Percentiles rank a stretch among this genome's conserved stretches.
These are phyloP conservation scores for Globisporangium carolinianum DNA, from an alignment of 352 stramenopile species.

Conservation along the genomic window DNA sequence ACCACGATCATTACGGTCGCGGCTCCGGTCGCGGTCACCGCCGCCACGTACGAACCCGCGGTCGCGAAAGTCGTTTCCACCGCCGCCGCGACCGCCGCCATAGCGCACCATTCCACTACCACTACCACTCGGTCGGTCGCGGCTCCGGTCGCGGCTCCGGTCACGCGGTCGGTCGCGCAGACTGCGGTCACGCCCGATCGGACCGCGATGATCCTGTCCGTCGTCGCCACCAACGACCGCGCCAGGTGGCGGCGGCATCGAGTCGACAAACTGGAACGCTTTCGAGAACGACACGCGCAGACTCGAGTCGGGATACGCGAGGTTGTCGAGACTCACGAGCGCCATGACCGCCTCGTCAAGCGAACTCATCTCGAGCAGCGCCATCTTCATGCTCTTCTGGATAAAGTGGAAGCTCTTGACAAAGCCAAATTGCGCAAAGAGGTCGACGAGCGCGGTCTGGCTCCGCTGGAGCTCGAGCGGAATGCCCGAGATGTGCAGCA, in stretches of 20 bases:
- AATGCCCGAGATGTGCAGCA: constrained; percentile 75
- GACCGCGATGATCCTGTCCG: constrained; percentile 8
- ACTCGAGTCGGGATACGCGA: constrained; percentile 59
- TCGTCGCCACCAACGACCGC: constrained; percentile 12
- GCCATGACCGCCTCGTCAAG: constrained; percentile 74
- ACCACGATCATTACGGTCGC: neutral
- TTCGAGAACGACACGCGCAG: constrained; percentile 83
- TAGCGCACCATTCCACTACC: neutral
- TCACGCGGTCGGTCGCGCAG: constrained; percentile 18
- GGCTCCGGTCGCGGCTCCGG: constrained; percentile 40
- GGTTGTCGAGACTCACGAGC: constrained; percentile 62
- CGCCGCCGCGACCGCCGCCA: constrained; percentile 3
- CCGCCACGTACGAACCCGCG: constrained; percentile 6
- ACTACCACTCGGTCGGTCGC: constrained; percentile 20
- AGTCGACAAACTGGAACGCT: constrained; percentile 27
- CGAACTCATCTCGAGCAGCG: constrained; percentile 65
- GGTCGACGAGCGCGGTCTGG: constrained; percentile 46
- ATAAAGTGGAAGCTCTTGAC: constrained; percentile 72
- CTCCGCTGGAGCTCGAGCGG: constrained; percentile 57
- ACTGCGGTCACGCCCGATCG: constrained; percentile 4
- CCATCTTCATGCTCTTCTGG: constrained; percentile 74
- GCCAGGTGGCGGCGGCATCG: constrained; percentile 6
- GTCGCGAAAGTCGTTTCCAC: constrained; percentile 12
- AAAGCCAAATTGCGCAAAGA: constrained; percentile 67
- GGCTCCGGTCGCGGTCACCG: neutral